Percentiles rank a stretch among this genome's conserved stretches.
Evolutionary conservation across 1,284 basidiomycete species (phyloP).

Genomic region (Dichomitus squalens): DNA sequence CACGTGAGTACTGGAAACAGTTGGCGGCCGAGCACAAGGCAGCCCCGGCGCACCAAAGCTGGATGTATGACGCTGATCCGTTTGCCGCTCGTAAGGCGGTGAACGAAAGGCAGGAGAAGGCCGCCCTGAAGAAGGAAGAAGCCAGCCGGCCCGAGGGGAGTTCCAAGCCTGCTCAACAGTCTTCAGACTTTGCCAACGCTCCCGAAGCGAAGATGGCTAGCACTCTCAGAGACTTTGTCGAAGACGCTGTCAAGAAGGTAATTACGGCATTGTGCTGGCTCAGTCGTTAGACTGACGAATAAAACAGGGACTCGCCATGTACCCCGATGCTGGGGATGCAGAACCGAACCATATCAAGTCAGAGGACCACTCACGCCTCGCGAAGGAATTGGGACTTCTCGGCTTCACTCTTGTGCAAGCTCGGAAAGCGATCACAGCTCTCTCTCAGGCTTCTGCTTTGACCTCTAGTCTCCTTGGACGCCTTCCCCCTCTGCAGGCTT

Average conservation of each 20-base stretch:
- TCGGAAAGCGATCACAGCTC: conserved; percentile 49
- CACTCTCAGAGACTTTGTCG: conserved; percentile 77
- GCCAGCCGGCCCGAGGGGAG: conserved; percentile 12
- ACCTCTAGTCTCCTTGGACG: conserved; percentile 52
- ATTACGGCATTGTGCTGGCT: conserved; percentile 9
- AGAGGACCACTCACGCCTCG: conserved; percentile 43
- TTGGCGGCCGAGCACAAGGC: conserved; percentile 72
- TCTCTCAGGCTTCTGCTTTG: conserved; percentile 55
- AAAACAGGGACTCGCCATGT: conserved; percentile 50
- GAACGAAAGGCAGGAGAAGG: conserved; percentile 62
- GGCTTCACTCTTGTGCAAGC: conserved; percentile 59
- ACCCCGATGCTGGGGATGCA: conserved; percentile 54
- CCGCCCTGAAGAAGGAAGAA: conserved; percentile 47
- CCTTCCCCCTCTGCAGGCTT: conserved; percentile 61
- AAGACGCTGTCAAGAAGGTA: conserved; percentile 82
- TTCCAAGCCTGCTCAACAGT: conserved; percentile 22
- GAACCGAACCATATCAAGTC: conserved; percentile 48
- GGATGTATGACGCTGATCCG: conserved; percentile 88
- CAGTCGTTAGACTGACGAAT: not conserved
- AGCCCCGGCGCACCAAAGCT: conserved; percentile 70
- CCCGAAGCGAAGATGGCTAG: conserved; percentile 89
- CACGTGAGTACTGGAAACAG: conserved; percentile 84
- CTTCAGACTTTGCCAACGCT: conserved; percentile 61
- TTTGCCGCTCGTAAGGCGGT: conserved; percentile 76
- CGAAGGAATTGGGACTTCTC: conserved; percentile 51